Evolutionary conservation across 805 yeast genomes (phyloP).

Genomic region (Kodamaea kakaduensis): DNA sequence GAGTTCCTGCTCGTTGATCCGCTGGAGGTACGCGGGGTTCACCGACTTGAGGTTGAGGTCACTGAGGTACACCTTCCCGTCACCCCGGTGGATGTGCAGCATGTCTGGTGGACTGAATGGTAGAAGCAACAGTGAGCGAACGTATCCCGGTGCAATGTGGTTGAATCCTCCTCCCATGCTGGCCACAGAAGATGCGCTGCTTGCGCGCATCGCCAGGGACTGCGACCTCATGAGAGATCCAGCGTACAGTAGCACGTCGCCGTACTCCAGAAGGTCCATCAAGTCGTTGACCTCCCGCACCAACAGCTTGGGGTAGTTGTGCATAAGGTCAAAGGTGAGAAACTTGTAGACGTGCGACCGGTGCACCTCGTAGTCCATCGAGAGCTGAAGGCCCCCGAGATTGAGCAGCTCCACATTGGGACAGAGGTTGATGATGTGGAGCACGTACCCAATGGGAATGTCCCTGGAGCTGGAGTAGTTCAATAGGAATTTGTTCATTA

Average conservation of each 20-base stretch:
- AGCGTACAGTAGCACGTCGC: conserved; percentile 1
- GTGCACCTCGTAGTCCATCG: conserved; percentile 59
- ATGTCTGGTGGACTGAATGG: conserved; percentile 21
- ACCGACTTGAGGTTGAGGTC: conserved; percentile 40
- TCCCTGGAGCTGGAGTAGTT: conserved; percentile 69
- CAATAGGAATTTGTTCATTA: conserved; percentile 53
- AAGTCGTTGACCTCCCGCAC: conserved; percentile 21
- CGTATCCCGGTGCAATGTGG: no score
- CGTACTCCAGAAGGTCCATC: conserved; percentile 12
- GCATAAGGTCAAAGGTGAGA: conserved; percentile 36
- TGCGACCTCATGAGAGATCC: conserved; percentile 2
- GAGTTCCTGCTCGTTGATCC: conserved; percentile 31
- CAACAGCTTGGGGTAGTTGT: conserved; percentile 35
- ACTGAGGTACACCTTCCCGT: conserved; percentile 30
- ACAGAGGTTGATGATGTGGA: conserved; percentile 68
- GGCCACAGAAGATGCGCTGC: neutral
- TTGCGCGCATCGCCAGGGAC: neutral
- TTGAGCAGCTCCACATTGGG: conserved; percentile 54
- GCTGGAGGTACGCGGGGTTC: conserved; percentile 27
- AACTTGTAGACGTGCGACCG: conserved; percentile 33
- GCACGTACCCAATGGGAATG: conserved; percentile 70
- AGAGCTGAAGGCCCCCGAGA: conserved; percentile 58
- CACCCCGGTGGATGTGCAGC: conserved; percentile 19
- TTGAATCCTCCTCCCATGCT: no score
- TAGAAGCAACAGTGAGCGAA: conserved; percentile 16